phyloP scores from a whole-genome alignment of 768 basidiomycete genomes.

The Agaricus blazei region DNA sequence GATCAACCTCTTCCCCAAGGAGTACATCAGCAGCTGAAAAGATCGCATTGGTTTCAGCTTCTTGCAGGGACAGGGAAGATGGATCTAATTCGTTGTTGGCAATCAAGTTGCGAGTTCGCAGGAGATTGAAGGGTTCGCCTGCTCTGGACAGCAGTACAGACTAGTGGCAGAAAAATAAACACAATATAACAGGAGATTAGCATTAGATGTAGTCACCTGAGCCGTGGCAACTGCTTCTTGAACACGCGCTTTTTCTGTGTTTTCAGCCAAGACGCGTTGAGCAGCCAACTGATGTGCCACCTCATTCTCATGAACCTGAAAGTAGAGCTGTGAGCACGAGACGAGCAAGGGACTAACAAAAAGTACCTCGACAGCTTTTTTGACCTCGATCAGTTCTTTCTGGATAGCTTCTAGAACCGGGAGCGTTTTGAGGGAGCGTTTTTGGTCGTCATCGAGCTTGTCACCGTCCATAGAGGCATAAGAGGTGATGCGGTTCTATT shows the following conservation, averaged over 20 bases:
- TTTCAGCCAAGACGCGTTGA: slow-evolving; percentile 54
- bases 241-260: slow-evolving; percentile 49
- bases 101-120: slow-evolving; percentile 53
- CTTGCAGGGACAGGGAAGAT: slow-evolving; percentile 36
- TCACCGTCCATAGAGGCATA: slow-evolving; percentile 66
- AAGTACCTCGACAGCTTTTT: slow-evolving; percentile 77
- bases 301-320: slow-evolving; percentile 62
- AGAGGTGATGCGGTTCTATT: slow-evolving; percentile 63
- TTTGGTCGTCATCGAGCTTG: slow-evolving; percentile 88
- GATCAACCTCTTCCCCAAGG: slow-evolving; percentile 47
- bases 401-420: slow-evolving; percentile 71
- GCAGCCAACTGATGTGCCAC: slow-evolving; percentile 47
- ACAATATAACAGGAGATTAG: neutral
- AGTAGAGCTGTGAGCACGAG: slow-evolving; percentile 10
- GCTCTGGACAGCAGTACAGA: slow-evolving; percentile 35
- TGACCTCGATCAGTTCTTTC: slow-evolving; percentile 81
- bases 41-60: slow-evolving; percentile 51
- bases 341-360: neutral
- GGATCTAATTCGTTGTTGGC: slow-evolving; percentile 38
- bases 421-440: slow-evolving; percentile 63
- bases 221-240: slow-evolving; percentile 51
- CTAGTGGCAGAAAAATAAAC: slow-evolving; percentile 25
- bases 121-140: slow-evolving; percentile 49
- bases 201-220: slow-evolving; percentile 36
- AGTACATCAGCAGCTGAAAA: slow-evolving; percentile 49